phyloP scores from a whole-genome alignment of 2,329 filamentous ascomycete genomes.

The Fusarium sp. region DNA sequence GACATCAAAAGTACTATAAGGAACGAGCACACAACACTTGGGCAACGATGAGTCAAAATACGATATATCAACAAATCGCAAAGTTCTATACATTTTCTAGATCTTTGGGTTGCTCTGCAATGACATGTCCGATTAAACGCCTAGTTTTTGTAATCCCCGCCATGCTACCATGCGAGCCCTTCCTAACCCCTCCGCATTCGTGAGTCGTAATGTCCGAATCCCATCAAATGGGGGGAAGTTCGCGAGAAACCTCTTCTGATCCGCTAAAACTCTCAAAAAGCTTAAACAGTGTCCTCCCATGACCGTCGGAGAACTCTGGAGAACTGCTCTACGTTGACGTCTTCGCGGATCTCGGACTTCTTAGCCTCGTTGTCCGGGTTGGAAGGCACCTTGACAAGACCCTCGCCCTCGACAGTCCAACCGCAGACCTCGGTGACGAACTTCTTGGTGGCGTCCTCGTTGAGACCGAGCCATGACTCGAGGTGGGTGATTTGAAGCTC shows the following conservation, averaged over 20 bases:
- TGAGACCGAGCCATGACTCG: conserved; percentile 81
- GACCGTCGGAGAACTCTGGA: conserved; percentile 82
- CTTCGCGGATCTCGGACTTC: conserved; percentile 94
- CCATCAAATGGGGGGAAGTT: conserved; percentile 41
- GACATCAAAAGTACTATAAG: conserved; percentile 21
- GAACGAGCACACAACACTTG: conserved; percentile 7
- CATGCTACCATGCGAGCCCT: conserved; percentile 51
- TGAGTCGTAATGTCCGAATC: conserved; percentile 50
- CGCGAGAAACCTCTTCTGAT: conserved; percentile 37
- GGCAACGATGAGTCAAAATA: conserved; percentile 24
- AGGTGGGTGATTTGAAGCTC: conserved; percentile 77
- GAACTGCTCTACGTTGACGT: conserved; percentile 92
- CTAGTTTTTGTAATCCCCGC: conserved; percentile 51
- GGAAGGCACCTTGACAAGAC: conserved; percentile 79
- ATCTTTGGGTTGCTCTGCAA: conserved; percentile 54
- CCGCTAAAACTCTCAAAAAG: conserved; percentile 32
- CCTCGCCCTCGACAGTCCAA: conserved; percentile 81
- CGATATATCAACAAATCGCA: conserved; percentile 46
- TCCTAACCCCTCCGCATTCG: conserved; percentile 46
- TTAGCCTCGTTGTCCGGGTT: conserved; percentile 99
- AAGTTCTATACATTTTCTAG: conserved; percentile 50
- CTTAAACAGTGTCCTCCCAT: conserved; percentile 76
- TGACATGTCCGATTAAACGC: conserved; percentile 56
- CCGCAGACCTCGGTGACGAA: conserved; percentile 88
- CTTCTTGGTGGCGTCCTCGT: conserved; percentile 76